Percentiles rank a stretch among this genome's conserved stretches.
These are phyloP conservation scores for Nicotiana knightiana DNA, from an alignment of 257 asterid genomes.

Conservation along the genomic window DNA sequence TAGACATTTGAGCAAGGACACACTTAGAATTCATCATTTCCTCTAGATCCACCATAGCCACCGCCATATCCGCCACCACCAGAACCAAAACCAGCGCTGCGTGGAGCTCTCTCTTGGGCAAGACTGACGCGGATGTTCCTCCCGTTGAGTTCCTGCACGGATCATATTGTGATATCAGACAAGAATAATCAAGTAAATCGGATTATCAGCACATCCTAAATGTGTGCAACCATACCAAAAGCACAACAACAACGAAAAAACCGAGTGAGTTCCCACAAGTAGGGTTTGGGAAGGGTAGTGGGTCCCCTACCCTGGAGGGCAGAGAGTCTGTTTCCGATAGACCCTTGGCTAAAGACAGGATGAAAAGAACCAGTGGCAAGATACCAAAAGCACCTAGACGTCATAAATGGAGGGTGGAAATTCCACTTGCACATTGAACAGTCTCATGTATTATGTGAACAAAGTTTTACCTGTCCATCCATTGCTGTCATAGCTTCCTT, in stretches of 20 bases:
- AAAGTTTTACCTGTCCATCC: conserved; percentile 72
- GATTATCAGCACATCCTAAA: neutral
- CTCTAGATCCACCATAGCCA: conserved; percentile 25
- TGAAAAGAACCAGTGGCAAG: too few species aligned
- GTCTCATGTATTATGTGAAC: neutral
- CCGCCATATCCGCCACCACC: conserved; percentile 34
- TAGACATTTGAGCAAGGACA: conserved; percentile 18
- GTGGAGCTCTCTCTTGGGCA: conserved; percentile 62
- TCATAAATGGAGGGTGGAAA: neutral
- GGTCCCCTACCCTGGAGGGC: too few species aligned
- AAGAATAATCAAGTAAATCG: neutral
- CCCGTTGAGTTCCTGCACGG: conserved; percentile 46
- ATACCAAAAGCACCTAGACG: too few species aligned
- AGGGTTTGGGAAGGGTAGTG: too few species aligned
- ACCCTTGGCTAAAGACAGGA: too few species aligned
- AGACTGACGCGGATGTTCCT: conserved; percentile 61
- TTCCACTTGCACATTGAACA: neutral
- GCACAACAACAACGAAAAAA: too few species aligned
- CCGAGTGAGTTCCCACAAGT: too few species aligned
- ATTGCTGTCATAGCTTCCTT: conserved; percentile 58
- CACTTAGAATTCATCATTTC: conserved; percentile 26
- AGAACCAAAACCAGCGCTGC: conserved; percentile 20
- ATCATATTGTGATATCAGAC: neutral
- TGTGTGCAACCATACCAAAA: neutral
- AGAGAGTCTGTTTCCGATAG: too few species aligned